phyloP scores from a whole-genome alignment of 164 flowering plant genomes.

The Houttuynia cordata region DNA sequence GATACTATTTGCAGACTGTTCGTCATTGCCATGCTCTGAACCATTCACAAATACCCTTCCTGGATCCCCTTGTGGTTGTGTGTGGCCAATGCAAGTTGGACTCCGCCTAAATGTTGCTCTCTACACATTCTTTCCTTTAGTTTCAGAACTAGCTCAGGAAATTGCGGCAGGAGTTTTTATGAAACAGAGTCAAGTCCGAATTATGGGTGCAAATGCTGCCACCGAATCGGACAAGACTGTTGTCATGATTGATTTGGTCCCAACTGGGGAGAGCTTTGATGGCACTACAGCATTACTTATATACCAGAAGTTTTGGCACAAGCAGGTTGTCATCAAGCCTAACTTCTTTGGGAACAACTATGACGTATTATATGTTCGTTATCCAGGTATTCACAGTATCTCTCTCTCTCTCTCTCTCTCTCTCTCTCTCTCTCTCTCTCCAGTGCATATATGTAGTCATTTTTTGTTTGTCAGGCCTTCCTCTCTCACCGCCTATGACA shows the following conservation, averaged over 20 bases:
- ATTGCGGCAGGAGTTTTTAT: constrained; percentile 61
- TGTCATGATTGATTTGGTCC: constrained; percentile 57
- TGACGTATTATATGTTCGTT: constrained; percentile 57
- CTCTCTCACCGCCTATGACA: constrained; percentile 51
- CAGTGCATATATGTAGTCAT: background rate
- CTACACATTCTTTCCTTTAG: constrained; percentile 72
- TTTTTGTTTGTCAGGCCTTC: constrained; percentile 37
- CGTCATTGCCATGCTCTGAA: constrained; percentile 36
- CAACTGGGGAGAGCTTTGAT: constrained; percentile 52
- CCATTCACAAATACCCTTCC: constrained; percentile 69
- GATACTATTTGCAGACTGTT: constrained; percentile 43
- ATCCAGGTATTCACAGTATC: constrained; percentile 44
- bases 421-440: background rate
- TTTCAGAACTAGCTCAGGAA: constrained; percentile 60
- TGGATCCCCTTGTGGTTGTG: constrained; percentile 74
- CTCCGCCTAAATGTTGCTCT: constrained; percentile 54
- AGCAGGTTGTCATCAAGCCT: constrained; percentile 33
- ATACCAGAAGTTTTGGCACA: constrained; percentile 52
- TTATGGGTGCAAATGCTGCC: constrained; percentile 71
- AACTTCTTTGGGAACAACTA: constrained; percentile 46
- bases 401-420: too few relatives aligned
- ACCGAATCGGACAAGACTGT: constrained; percentile 46
- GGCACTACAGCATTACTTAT: constrained; percentile 45
- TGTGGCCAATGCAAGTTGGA: constrained; percentile 66
- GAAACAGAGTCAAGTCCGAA: constrained; percentile 66